These are phyloP conservation scores for Phaffia tasmanica DNA, from an alignment of 768 basidiomycete genomes.

Conservation along the genomic window DNA sequence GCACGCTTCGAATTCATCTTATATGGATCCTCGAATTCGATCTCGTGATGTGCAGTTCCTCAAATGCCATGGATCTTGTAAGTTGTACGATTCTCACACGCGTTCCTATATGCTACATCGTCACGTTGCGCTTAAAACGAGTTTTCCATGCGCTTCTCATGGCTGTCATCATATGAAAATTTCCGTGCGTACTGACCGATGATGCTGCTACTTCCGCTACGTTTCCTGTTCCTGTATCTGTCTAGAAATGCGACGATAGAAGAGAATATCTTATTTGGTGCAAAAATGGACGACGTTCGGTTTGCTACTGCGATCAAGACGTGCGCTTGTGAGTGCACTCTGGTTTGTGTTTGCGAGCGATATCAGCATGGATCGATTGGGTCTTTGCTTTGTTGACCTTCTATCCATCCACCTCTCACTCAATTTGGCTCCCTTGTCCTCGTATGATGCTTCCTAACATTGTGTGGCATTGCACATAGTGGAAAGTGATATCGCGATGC, in stretches of 20 bases:
- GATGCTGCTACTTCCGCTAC: not conserved
- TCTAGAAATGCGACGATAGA: constrained; percentile 33
- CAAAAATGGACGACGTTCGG: constrained; percentile 27
- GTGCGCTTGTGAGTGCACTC: constrained; percentile 27
- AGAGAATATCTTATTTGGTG: constrained; percentile 45
- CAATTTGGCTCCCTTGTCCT: too few species aligned
- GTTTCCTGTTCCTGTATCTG: too few species aligned
- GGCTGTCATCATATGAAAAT: not conserved
- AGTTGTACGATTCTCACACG: too few species aligned
- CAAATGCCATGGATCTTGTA: constrained; percentile 37
- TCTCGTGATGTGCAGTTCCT: constrained; percentile 26
- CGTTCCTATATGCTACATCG: too few species aligned
- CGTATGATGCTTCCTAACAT: too few species aligned
- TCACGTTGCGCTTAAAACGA: too few species aligned
- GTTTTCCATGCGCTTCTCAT: not conserved
- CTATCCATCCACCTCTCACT: too few species aligned
- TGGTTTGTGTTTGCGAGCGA: not conserved
- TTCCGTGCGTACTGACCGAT: too few species aligned
- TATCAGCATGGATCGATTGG: constrained; percentile 8
- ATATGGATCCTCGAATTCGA: not conserved
- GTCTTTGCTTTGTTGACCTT: not conserved
- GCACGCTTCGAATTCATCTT: not conserved
- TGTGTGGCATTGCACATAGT: too few species aligned
- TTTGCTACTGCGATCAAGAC: constrained; percentile 30
- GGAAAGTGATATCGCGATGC: not conserved